Percentiles rank a stretch among this genome's conserved stretches.
Conservation (phyloP, 805 yeast species). For the Dipodascus geniculatus region DNA sequence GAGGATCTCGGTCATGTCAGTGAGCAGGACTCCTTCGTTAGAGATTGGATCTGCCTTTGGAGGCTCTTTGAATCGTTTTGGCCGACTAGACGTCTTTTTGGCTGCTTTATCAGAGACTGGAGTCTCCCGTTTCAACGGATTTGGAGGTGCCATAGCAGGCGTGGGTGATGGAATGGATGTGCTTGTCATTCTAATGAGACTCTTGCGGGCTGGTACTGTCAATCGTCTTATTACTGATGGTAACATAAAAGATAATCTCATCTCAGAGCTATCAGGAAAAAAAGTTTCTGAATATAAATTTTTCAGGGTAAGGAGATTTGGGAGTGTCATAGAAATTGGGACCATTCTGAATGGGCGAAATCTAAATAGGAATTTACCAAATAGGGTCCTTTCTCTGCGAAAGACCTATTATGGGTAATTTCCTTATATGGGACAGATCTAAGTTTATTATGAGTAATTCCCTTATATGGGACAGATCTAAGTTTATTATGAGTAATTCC, state of each 20-base stretch:
- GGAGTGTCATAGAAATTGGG: not conserved
- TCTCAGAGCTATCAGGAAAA: no score
- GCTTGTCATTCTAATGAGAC: not conserved
- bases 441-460: not conserved
- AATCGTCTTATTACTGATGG: not conserved
- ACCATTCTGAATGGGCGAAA: not conserved
- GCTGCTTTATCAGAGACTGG: not conserved
- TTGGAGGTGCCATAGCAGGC: not conserved
- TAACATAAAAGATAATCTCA: not conserved
- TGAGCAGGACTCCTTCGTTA: constrained; percentile 65
- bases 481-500: not conserved
- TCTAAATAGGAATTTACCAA: not conserved
- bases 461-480: not conserved
- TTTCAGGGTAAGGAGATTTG: not conserved
- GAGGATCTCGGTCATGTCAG: constrained; percentile 56
- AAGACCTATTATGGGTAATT: not conserved
- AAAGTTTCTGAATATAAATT: not conserved
- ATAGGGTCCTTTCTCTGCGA: no score
- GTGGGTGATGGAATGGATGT: not conserved
- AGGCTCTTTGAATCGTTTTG: constrained; percentile 44
- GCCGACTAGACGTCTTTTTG: not conserved
- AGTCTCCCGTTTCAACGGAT: not conserved
- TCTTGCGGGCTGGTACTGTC: not conserved
- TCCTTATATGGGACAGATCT: not conserved
- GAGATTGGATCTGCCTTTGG: constrained; percentile 57